These are phyloP conservation scores for Apiospora sp. DNA, from an alignment of 2,329 filamentous ascomycete species.

Conservation along the genomic window DNA sequence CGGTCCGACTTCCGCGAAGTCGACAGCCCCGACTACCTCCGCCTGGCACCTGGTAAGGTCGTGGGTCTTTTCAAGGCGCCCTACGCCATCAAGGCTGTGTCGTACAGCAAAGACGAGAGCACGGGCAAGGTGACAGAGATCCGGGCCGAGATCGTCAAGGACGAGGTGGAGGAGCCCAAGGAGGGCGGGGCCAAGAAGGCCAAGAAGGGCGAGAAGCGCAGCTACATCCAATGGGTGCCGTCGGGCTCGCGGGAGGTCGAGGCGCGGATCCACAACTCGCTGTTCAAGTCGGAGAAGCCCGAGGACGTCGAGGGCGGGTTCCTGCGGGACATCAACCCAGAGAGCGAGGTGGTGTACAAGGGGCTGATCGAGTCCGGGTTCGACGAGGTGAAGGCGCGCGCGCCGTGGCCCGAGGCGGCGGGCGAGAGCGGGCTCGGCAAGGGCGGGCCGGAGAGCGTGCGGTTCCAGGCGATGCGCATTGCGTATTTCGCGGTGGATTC, in stretches of 20 bases:
- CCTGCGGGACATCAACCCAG: constrained; percentile 82
- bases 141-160: constrained; percentile 73
- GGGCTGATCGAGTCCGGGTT: constrained; percentile 87
- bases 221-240: constrained; percentile 91
- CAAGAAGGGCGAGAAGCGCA: constrained; percentile 38
- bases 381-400: constrained; percentile 74
- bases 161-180: constrained; percentile 73
- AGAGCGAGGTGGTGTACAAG: constrained; percentile 81
- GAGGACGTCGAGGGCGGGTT: constrained; percentile 81
- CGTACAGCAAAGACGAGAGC: constrained; percentile 70
- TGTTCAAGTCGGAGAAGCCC: constrained; percentile 90
- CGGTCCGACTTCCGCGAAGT: constrained; percentile 78
- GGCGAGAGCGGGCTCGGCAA: constrained; percentile 71
- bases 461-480: constrained; percentile 91
- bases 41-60: constrained; percentile 75
- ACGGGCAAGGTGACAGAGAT: constrained; percentile 72
- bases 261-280: constrained; percentile 78
- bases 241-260: constrained; percentile 74
- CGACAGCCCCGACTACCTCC: constrained; percentile 78
- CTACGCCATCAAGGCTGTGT: constrained; percentile 72
- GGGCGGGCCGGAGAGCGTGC: constrained; percentile 74
- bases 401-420: constrained; percentile 83
- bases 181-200: not conserved
- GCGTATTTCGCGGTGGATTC: constrained; percentile 86
- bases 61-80: constrained; percentile 78